Percentiles rank a stretch among this genome's conserved stretches.
Evolutionary conservation across 2,329 filamentous ascomycete genomes (phyloP).

Genomic region (Colletotrichum karsti): DNA sequence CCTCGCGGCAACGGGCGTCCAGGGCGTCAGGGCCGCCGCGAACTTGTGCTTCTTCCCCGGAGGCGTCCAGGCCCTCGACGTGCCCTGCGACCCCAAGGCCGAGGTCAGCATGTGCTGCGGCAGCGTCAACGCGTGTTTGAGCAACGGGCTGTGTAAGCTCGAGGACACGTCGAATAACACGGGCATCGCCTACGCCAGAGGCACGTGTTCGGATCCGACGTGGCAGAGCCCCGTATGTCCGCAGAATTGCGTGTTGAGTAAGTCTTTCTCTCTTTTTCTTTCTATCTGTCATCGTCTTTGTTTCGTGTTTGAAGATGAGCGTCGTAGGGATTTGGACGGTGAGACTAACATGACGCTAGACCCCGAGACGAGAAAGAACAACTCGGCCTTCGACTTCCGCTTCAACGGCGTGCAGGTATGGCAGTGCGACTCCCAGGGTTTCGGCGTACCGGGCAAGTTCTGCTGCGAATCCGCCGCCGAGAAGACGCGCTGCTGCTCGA

Average conservation of each 20-base stretch:
- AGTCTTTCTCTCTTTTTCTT: not conserved
- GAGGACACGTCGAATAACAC: conserved; percentile 18
- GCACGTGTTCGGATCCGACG: conserved; percentile 22
- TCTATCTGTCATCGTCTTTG: too few relatives aligned
- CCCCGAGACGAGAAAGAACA: conserved; percentile 18
- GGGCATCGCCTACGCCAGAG: conserved; percentile 23
- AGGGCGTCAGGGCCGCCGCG: not conserved
- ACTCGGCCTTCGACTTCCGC: conserved; percentile 16
- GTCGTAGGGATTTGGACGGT: not conserved
- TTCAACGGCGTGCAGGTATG: conserved; percentile 26
- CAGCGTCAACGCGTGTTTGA: conserved; percentile 18
- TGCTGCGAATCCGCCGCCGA: conserved; percentile 26
- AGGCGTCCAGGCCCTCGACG: conserved; percentile 20
- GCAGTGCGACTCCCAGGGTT: conserved; percentile 19
- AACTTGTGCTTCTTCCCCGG: conserved; percentile 27
- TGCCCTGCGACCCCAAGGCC: conserved; percentile 24
- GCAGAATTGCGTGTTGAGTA: conserved; percentile 17
- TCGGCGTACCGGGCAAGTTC: conserved; percentile 20
- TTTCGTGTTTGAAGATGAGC: not conserved
- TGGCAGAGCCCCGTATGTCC: conserved; percentile 26
- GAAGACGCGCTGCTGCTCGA: conserved; percentile 25
- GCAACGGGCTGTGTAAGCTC: conserved; percentile 25
- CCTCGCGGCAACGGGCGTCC: not conserved
- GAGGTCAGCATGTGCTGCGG: conserved; percentile 29
- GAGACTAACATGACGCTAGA: not conserved